A percentile compares a stretch with the other conserved stretches of the same genome.
Conservation (phyloP, 306 rosid genomes). For the Cotoneaster glaucophyllus region DNA sequence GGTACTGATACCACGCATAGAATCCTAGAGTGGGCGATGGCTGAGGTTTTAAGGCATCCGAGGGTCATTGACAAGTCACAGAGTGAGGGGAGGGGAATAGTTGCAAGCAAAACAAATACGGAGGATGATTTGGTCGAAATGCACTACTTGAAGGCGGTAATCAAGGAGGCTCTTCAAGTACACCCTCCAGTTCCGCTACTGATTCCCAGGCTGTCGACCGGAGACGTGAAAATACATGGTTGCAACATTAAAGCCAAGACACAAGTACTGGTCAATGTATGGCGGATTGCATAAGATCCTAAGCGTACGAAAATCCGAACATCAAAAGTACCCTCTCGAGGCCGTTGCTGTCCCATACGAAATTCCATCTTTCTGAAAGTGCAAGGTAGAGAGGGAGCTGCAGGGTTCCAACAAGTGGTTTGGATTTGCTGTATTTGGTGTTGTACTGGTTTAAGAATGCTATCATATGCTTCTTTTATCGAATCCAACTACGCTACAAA, state of each 20-base stretch:
- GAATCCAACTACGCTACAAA: neutral
- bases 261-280: neutral
- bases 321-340: slow-evolving; percentile 22
- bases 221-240: neutral
- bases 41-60: slow-evolving; percentile 3
- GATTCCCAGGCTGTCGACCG: neutral
- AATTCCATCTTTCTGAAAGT: neutral
- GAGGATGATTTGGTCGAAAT: slow-evolving; percentile 3
- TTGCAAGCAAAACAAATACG: neutral
- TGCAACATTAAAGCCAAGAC: slow-evolving; percentile 3
- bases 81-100: neutral
- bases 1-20: neutral
- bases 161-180: slow-evolving; percentile 15
- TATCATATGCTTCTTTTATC: neutral
- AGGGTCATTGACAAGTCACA: slow-evolving; percentile 4
- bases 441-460: neutral
- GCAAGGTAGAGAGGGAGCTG: neutral
- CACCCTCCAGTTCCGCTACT: slow-evolving; percentile 3
- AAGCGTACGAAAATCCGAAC: neutral
- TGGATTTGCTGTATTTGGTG: neutral
- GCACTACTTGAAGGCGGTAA: slow-evolving; percentile 25
- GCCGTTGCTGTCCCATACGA: neutral
- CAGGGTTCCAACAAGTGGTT: neutral
- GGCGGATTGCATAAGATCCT: slow-evolving; percentile 30
- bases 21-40: slow-evolving; percentile 4